Percentiles rank a stretch among this genome's conserved stretches.
These are phyloP conservation scores for Fusarium sp. DNA, from an alignment of 2,329 filamentous ascomycete species.

Conservation along the genomic window DNA sequence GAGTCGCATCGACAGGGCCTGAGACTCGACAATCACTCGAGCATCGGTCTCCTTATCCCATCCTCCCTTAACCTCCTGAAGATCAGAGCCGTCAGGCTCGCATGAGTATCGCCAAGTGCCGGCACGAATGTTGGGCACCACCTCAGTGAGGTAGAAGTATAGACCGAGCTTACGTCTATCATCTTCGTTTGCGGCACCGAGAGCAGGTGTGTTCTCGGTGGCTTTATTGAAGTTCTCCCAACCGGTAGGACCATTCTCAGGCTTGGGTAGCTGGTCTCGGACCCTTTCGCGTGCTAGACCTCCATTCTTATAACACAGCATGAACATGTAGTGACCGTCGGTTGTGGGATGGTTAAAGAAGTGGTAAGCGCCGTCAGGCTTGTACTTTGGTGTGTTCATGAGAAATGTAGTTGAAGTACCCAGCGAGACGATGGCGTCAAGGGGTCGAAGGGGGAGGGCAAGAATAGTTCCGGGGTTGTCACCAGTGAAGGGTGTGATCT, in stretches of 20 bases:
- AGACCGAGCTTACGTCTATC: constrained; percentile 84
- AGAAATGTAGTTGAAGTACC: constrained; percentile 97
- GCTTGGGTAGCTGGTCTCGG: constrained; percentile 80
- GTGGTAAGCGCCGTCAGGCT: constrained; percentile 90
- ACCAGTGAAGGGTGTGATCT: constrained; percentile 88
- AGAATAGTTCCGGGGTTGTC: constrained; percentile 98
- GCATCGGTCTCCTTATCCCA: constrained; percentile 78
- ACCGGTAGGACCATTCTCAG: constrained; percentile 60
- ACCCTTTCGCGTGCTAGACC: constrained; percentile 92
- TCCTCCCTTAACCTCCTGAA: constrained; percentile 53
- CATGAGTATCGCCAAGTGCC: constrained; percentile 88
- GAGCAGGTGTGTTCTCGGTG: constrained; percentile 75
- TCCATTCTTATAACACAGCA: constrained; percentile 99
- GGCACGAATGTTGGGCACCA: constrained; percentile 88
- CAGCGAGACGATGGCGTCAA: constrained; percentile 93
- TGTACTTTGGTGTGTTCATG: constrained; percentile 94
- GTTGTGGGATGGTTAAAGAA: constrained; percentile 99
- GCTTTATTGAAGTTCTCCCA: constrained; percentile 87
- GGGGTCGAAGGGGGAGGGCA: constrained; percentile 84
- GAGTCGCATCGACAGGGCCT: constrained; percentile 90
- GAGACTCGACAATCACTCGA: constrained; percentile 91
- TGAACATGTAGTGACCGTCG: constrained; percentile 96
- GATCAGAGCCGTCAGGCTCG: constrained; percentile 66
- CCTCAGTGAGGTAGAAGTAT: constrained; percentile 96
- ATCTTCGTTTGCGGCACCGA: constrained; percentile 69